Evolutionary conservation across 495 filamentous ascomycete species (phyloP).

Genomic region (Aspergillus kassunensis): DNA sequence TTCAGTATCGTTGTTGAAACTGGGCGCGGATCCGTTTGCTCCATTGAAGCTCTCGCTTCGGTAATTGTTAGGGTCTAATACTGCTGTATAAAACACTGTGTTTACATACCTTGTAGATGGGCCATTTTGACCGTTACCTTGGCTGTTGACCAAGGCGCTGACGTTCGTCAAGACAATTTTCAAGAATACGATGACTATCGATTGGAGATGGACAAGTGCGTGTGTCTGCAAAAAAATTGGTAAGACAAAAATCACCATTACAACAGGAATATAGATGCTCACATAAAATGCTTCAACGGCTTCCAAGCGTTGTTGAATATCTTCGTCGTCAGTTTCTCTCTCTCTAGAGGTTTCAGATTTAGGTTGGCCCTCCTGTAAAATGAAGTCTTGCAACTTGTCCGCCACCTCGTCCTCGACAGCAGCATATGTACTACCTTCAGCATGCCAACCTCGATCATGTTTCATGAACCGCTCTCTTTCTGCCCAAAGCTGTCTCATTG

Average conservation of each 20-base stretch:
- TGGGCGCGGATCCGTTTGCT: slow-evolving; percentile 29
- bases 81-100: background rate
- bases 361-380: slow-evolving; percentile 23
- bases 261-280: slow-evolving; percentile 30
- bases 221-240: slow-evolving; percentile 51
- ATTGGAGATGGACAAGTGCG: slow-evolving; percentile 81
- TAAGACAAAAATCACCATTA: slow-evolving; percentile 18
- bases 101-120: slow-evolving; percentile 32
- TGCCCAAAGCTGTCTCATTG: slow-evolving; percentile 91
- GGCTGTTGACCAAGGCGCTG: slow-evolving; percentile 56
- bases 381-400: slow-evolving; percentile 26
- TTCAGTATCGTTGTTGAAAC: slow-evolving; percentile 22
- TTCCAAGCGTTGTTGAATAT: slow-evolving; percentile 62
- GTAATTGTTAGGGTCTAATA: slow-evolving; percentile 6
- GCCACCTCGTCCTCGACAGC: slow-evolving; percentile 35
- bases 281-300: slow-evolving; percentile 84
- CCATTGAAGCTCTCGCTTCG: slow-evolving; percentile 31
- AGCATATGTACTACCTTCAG: slow-evolving; percentile 50
- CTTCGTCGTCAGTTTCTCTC: slow-evolving; percentile 54
- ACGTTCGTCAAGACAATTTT: slow-evolving; percentile 84
- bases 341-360: slow-evolving; percentile 31
- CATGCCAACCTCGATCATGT: slow-evolving; percentile 84
- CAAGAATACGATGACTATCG: slow-evolving; percentile 86
- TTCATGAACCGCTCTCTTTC: slow-evolving; percentile 87
- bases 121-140: slow-evolving; percentile 45